Base-by-base conservation (phyloP, 2,329 filamentous ascomycete genomes). In the Sarocladiaceae sp. region DNA sequence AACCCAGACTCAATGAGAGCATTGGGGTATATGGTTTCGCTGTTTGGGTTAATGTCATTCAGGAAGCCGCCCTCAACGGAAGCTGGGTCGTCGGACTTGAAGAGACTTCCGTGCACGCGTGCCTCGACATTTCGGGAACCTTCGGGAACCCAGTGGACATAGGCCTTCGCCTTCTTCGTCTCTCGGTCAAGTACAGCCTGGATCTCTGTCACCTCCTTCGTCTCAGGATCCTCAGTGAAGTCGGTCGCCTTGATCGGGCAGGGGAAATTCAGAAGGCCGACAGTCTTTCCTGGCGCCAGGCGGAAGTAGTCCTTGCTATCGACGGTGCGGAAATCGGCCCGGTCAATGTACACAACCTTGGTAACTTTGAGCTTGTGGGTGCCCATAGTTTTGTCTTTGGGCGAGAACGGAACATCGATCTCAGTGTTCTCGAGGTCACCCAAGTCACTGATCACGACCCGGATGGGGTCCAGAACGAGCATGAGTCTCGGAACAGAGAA, bases 121-220 rank as follows among this genome's bases (percentile, higher is more conserved):
- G 81, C 85, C 62, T 90, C 85, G 11, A 83, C 82, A 52, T 80
- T 80, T 12, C 73, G 73, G 1, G 83, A 76, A 2, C 79, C 82
- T 31, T 81, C 78, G 4, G 82, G 59, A 5, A 95, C 86, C 91
- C 91, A 96, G 59, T 95, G 89, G 60, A 96, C 95, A 58, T 80
- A 87, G 2, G 88, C 82, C 68, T 94, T 91, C 33, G 84, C 80
- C 55, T 80, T 78, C 58, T 83, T 81, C 15, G 74, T 78, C 48
- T 87, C 83, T 47, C 84, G 85, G 49, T 87, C 83, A 45, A 82
- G 84, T 1, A 65, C 56, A 16, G 59, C 84, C 29, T 72, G 73
- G 47, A 93, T 78, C 50, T 80, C 76, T 2, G 72, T 82, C 40
- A 91, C 76, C 47, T 74, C 73, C 43, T 83, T 84, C 3, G 75